Conservation (phyloP, 345 rosid genomes). For the Ailanthus altissimus region DNA sequence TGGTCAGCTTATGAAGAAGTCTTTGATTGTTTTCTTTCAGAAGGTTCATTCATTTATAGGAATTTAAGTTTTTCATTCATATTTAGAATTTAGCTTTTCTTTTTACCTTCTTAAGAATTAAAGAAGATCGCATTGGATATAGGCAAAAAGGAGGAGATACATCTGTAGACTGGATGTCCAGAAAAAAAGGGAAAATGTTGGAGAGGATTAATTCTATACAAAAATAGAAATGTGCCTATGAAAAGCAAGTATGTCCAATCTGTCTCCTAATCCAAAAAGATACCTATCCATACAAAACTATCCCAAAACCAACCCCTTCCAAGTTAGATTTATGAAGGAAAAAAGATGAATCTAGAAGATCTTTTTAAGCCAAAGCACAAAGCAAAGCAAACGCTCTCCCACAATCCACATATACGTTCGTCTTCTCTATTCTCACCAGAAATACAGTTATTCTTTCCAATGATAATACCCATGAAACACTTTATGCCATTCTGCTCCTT, state of each 20-base stretch:
- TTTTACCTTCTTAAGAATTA: not conserved
- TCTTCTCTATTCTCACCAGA: not conserved
- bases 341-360: not conserved
- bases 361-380: not conserved
- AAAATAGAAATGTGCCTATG: not conserved
- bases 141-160: not conserved
- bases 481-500: not conserved
- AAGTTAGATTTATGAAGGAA: not conserved
- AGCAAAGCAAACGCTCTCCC: not conserved
- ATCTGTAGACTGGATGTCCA: not conserved
- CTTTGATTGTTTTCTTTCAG: not conserved
- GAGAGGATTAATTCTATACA: not conserved
- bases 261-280: not conserved
- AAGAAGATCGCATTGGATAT: not conserved
- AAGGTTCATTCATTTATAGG: not conserved
- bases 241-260: not conserved
- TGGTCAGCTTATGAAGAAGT: constrained; percentile 7
- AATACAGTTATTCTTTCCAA: not conserved
- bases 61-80: not conserved
- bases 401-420: not conserved
- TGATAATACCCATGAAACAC: not conserved
- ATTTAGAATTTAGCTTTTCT: no score
- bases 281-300: not conserved
- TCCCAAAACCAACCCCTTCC: not conserved
- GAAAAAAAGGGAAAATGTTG: not conserved